Evolutionary conservation across 1,284 basidiomycete species (phyloP), one percentile per base, ranked within the genome.

Genomic region (Bondarzewia mesenterica): DNA sequence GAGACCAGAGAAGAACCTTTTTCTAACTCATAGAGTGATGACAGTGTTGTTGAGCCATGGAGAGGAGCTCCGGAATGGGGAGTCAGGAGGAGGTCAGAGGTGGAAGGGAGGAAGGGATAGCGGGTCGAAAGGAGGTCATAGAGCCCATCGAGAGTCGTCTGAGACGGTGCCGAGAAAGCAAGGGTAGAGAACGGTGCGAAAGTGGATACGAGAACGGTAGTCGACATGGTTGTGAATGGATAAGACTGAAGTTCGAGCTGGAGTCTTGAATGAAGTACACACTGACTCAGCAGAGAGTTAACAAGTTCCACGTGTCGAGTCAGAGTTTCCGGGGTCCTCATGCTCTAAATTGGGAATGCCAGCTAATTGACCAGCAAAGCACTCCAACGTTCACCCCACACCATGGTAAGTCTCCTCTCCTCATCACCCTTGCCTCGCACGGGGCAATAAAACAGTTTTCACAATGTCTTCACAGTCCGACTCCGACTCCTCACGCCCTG

Each of bases 181-280:
- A 90, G 66, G 2, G 86, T 82, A 0, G 83, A 76, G 63, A 89
- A 89, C 2, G 89, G 89, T 12, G 82, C 60, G 59, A 90, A 90
- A 1, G 86, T 71, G 7, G 84, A 80, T 53, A 91, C 72, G 53
- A 91, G 74, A 43, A 90, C 62, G 48, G 70, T 73, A 50, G 68
- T 71, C 40, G 69, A 68, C 70, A 74, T 76, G 53, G 52, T 53
- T 38, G 58, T 47, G 8, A n/a, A 43, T 8, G 10, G 32, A 7
- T 35, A 23, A 15, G 18, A 23, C 16, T 27, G 36, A 22, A 15
- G 37, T 29, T 18, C 7, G 18, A 37, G 16, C n/a, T 14, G 10
- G 12, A n/a, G 35, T 29, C n/a, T 14, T 20, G 36, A 25, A 20
- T 39, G 38, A 40, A 23, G 6, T 23, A 12, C 15, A 22, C n/a